Evolutionary conservation across 1,139 yeast genomes (phyloP).

Genomic region (Kluyveromyces marxianus): DNA sequence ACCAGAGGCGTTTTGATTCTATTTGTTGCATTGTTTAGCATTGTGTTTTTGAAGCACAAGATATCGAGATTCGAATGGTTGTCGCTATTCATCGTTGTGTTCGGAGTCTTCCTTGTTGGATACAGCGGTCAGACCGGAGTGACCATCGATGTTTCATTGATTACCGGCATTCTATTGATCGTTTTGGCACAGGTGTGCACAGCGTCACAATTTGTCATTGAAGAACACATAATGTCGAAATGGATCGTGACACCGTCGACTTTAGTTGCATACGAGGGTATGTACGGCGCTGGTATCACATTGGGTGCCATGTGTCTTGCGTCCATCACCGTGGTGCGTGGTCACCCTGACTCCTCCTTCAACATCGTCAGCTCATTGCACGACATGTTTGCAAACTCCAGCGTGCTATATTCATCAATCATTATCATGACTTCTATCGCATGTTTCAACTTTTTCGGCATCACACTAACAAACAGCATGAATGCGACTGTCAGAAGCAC

Average conservation of each 20-base stretch:
- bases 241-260: constrained; percentile 54
- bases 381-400: constrained; percentile 40
- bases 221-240: constrained; percentile 56
- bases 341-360: constrained; percentile 41
- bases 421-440: constrained; percentile 69
- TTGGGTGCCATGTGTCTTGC: constrained; percentile 40
- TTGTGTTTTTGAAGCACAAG: constrained; percentile 48
- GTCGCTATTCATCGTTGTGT: constrained; percentile 50
- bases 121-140: constrained; percentile 43
- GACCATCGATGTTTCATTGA: constrained; percentile 20
- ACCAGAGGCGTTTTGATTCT: constrained; percentile 71
- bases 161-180: constrained; percentile 53
- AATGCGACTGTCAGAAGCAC: constrained; percentile 79
- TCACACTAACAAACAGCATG: constrained; percentile 55
- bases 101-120: constrained; percentile 71
- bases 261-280: constrained; percentile 70
- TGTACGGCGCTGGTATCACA: constrained; percentile 51
- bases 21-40: constrained; percentile 69
- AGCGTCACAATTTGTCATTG: constrained; percentile 72
- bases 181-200: constrained; percentile 58
- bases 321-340: constrained; percentile 8
- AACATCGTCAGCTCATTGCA: constrained; percentile 46
- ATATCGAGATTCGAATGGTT: constrained; percentile 64
- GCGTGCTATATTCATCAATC: constrained; percentile 46
- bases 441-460: constrained; percentile 66